Conservation (phyloP, 2,329 filamentous ascomycete species). For the Daldinia eschscholtzii region DNA sequence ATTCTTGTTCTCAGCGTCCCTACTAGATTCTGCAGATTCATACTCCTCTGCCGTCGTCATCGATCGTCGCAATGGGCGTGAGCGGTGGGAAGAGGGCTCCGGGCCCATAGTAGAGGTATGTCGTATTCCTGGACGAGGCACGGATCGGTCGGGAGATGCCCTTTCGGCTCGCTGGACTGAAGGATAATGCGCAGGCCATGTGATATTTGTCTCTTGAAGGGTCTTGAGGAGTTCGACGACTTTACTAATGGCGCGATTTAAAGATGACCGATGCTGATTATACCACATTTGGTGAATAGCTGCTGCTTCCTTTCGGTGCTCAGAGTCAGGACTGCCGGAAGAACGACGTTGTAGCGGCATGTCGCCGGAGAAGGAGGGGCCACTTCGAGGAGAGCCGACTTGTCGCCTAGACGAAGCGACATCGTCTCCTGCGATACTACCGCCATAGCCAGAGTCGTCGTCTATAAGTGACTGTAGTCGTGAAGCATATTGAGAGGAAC, state of each 20-base stretch:
- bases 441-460: conserved; percentile 91
- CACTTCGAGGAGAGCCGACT: conserved; percentile 56
- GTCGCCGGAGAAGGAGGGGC: conserved; percentile 62
- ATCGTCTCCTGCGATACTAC: conserved; percentile 77
- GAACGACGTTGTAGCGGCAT: conserved; percentile 59
- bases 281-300: conserved; percentile 95
- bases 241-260: conserved; percentile 88
- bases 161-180: conserved; percentile 76
- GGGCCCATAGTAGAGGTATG: conserved; percentile 73
- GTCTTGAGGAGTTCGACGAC: conserved; percentile 86
- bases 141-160: conserved; percentile 58
- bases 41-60: conserved; percentile 77
- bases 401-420: conserved; percentile 54
- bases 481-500: conserved; percentile 84
- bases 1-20: conserved; percentile 71
- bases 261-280: conserved; percentile 88
- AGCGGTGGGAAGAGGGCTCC: conserved; percentile 60
- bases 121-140: conserved; percentile 71
- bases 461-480: conserved; percentile 86
- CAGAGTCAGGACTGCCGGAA: conserved; percentile 65
- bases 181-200: conserved; percentile 96
- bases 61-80: conserved; percentile 72
- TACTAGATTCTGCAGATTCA: conserved; percentile 77
- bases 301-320: conserved; percentile 77
- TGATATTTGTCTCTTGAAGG: conserved; percentile 88